phyloP scores from a whole-genome alignment of 176 grass and related monocot species.

The Avena atlantica region DNA sequence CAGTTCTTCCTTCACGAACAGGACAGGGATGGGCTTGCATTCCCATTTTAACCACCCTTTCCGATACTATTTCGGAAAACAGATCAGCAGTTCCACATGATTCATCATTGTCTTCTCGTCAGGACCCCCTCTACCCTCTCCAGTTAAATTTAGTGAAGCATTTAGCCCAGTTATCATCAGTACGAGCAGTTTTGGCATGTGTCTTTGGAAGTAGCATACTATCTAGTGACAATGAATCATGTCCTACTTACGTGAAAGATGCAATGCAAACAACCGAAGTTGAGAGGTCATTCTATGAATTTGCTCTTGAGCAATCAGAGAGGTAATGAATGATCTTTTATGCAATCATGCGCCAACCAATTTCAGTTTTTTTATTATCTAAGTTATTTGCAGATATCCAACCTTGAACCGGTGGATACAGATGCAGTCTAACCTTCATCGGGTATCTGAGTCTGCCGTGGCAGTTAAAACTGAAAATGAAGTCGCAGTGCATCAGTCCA shows the following conservation, averaged over 20 bases:
- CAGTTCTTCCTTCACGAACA: slow-evolving; percentile 89
- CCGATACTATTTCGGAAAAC: slow-evolving; percentile 48
- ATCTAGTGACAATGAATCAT: slow-evolving; percentile 71
- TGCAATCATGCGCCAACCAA: slow-evolving; percentile 29
- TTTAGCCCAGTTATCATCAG: slow-evolving; percentile 82
- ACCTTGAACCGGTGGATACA: slow-evolving; percentile 99
- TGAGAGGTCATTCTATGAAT: slow-evolving; percentile 91
- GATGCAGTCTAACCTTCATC: slow-evolving; percentile 98
- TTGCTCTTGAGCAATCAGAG: slow-evolving; percentile 96
- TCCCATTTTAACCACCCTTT: slow-evolving; percentile 68
- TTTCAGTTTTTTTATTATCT: slow-evolving; percentile 39
- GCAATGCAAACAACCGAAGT: slow-evolving; percentile 61
- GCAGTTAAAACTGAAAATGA: slow-evolving; percentile 60
- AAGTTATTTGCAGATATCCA: slow-evolving; percentile 71
- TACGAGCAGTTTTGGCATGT: slow-evolving; percentile 93
- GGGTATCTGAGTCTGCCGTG: slow-evolving; percentile 76
- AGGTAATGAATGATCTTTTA: slow-evolving; percentile 57
- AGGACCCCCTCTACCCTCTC: slow-evolving; percentile 84
- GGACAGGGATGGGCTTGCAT: slow-evolving; percentile 96
- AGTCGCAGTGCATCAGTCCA: slow-evolving; percentile 50
- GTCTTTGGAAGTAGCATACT: slow-evolving; percentile 93
- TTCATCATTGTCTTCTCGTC: slow-evolving; percentile 49
- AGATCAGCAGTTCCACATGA: slow-evolving; percentile 53
- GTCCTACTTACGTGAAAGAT: slow-evolving; percentile 56
- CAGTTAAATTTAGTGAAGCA: slow-evolving; percentile 86